phyloP scores from a whole-genome alignment of 306 rosid genomes.

The Neltuma alba region DNA sequence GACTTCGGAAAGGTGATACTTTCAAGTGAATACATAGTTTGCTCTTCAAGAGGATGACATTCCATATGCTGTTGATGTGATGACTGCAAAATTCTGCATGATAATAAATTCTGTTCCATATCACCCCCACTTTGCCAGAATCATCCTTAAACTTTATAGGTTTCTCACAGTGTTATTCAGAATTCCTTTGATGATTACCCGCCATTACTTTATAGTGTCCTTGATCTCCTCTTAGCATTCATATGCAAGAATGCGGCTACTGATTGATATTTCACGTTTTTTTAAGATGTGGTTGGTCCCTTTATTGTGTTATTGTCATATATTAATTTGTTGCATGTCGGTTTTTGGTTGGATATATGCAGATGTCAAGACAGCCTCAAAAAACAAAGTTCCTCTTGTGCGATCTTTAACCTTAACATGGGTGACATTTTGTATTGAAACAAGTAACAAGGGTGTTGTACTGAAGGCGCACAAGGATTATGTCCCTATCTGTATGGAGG shows the following conservation, averaged over 20 bases:
- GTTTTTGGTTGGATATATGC: slow-evolving; percentile 42
- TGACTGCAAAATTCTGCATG: not conserved
- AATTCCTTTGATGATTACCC: not conserved
- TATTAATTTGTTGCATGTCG: slow-evolving; percentile 6
- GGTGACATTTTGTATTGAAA: slow-evolving; percentile 92
- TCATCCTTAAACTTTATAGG: not conserved
- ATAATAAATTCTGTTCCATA: not conserved
- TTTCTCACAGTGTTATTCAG: not conserved
- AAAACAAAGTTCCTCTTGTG: slow-evolving; percentile 98
- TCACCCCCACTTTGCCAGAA: not conserved
- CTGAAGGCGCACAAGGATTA: slow-evolving; percentile 91
- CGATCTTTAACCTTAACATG: slow-evolving; percentile 85
- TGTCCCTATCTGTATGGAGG: slow-evolving; percentile 99
- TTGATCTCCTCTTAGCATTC: not conserved
- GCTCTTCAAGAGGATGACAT: not conserved
- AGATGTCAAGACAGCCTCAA: slow-evolving; percentile 83
- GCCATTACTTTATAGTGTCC: not conserved
- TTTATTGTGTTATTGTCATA: not conserved
- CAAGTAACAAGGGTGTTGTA: slow-evolving; percentile 78
- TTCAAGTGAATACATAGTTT: not conserved
- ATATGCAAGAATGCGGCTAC: not conserved
- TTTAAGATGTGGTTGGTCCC: slow-evolving; percentile 4
- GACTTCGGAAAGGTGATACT: not conserved
- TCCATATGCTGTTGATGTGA: not conserved
- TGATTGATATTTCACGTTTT: slow-evolving; percentile 12